Base-by-base conservation (phyloP, 2,329 filamentous ascomycete species). In the Phoma sp. region DNA sequence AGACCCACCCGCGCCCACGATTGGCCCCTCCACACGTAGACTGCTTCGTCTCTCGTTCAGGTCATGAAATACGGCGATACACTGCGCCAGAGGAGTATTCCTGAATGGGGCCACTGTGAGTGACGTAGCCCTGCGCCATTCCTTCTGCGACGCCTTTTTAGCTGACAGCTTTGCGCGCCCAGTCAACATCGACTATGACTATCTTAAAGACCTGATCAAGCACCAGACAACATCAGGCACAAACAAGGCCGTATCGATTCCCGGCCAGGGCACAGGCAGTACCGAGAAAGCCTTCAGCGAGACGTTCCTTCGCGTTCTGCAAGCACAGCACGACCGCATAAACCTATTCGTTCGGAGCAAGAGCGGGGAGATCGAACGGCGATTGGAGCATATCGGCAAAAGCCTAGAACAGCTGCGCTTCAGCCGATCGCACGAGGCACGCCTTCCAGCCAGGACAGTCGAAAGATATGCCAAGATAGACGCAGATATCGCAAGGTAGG, bases 131-230 rank as follows among this genome's bases (percentile, higher is more conserved):
- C 27, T 18, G 18, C 18, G 18, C 18, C 18, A 18, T 18, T 18
- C 18, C 18, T 18, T 18, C 27, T 29, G 27, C 27, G 27, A 9
- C 6, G 9, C 9, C 6, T 9, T 29, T n/a, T 14, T 39, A 25
- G 47, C 65, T 70, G 44, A 68, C 57, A 47, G 13, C 29, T 22
- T 32, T 38, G 47, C 46, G 36, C 42, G n/a, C 40, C 18, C 72
- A 91, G 88, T 93, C 73, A 95, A 96, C 75, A 86, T 96, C 75
- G 91, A 95, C 74, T 96, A 96, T 80, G 91, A 93, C 73, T 89
- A 89, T 43, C 83, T 96, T 60, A 96, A 96, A 76, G 83, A 90
- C 72, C 82, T 90, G 67, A 93, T 96, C 79, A 95, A 93, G 74
- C 83, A 83, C 56, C 85, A 91, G 70, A 96, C 91, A 1, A 88